Evolutionary conservation across 2,329 filamentous ascomycete genomes (phyloP).

Genomic region (Diaporthe batatas): DNA sequence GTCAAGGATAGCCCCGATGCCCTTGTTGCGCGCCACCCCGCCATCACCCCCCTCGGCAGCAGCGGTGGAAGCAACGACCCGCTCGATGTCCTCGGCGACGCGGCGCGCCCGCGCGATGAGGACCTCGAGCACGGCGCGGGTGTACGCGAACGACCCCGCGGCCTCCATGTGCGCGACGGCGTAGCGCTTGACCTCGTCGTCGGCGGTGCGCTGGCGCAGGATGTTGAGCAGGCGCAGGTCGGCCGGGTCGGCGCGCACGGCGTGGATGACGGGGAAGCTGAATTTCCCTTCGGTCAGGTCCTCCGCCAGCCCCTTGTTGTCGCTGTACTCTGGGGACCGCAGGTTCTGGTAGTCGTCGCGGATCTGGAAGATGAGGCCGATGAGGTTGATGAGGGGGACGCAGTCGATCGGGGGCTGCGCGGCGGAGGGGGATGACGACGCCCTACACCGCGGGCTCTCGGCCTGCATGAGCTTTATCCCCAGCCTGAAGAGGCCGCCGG

Average conservation of each 20-base stretch:
- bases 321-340: slow-evolving; percentile 77
- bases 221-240: slow-evolving; percentile 92
- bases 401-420: slow-evolving; percentile 72
- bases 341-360: slow-evolving; percentile 96
- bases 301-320: slow-evolving; percentile 94
- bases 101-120: slow-evolving; percentile 74
- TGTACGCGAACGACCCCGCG: slow-evolving; percentile 92
- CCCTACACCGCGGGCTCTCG: slow-evolving; percentile 63
- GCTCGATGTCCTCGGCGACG: slow-evolving; percentile 75
- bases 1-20: slow-evolving; percentile 76
- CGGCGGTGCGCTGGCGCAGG: slow-evolving; percentile 86
- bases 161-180: slow-evolving; percentile 92
- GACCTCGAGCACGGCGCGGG: slow-evolving; percentile 73
- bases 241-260: slow-evolving; percentile 80
- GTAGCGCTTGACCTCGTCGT: slow-evolving; percentile 91
- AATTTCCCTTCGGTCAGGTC: slow-evolving; percentile 98
- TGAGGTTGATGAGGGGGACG: slow-evolving; percentile 85
- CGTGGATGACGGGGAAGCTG: slow-evolving; percentile 94
- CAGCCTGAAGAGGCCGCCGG: slow-evolving; percentile 86
- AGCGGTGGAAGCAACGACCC: slow-evolving; percentile 59
- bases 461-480: slow-evolving; percentile 91
- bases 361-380: slow-evolving; percentile 91
- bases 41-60: background rate
- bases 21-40: slow-evolving; percentile 56
- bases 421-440: too few relatives aligned